Base-by-base conservation (phyloP, 495 filamentous ascomycete genomes). In the Tetracladium marchalianum region DNA sequence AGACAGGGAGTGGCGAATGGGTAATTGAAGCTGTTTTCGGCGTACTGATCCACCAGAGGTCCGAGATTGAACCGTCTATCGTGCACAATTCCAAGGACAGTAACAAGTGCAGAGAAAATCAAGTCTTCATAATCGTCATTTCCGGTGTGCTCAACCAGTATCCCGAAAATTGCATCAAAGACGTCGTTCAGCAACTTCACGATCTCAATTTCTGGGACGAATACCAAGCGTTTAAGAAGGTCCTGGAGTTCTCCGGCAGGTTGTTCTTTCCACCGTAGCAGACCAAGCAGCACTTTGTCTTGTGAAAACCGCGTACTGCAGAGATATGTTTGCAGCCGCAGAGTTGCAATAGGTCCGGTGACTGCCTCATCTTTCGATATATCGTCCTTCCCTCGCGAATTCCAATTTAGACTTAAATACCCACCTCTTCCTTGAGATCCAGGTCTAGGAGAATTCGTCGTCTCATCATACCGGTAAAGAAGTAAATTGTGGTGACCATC, bases 251-350 rank as follows among this genome's bases (percentile, higher is more conserved):
- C 79, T 34, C 76, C 76, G 34, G 77, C 70, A 1, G 80, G 68
- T 27, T 82, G 75, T 13, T 89, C 80, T 52, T 78, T 85, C 90
- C 93, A 97, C 47, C 82, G 85, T 13, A 96, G 57, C 17, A 99
- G 68, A 16, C 84, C 82, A 35, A 96, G 67, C 11, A 99, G 73
- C 27, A 84, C 80, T 53, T 90, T 85, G 62, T 99, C 90, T 52
- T 99, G 92, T 0, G 89, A 95, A 61, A 95, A 95, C 51, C 81
- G 76, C 0, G 93, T 99, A 64, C 92, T 97, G 71, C 90, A 95
- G 11, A 99, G 77, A 58, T 90, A 90, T 1, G 89, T 96, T 46
- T 88, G 78, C 1, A 95, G 65, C 35, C 76, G 79, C 32, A 99
- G 61, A 35, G 78, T 80, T 12, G 90, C 85, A 35, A 77, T 64